Evolutionary conservation across 2,329 filamentous ascomycete species (phyloP).

Genomic region (Curvularia verruculosa): DNA sequence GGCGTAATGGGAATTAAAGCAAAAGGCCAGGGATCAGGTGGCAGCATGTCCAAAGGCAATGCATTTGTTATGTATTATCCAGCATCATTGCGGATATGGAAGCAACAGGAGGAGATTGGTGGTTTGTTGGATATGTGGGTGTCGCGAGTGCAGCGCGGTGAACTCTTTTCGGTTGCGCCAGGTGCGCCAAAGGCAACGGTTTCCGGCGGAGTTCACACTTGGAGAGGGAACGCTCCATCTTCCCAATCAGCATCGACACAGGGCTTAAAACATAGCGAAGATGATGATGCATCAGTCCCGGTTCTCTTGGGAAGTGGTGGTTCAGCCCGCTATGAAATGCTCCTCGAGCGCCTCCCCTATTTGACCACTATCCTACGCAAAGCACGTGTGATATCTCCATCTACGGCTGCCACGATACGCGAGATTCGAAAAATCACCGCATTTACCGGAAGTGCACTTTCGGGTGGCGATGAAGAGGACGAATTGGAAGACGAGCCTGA

Average conservation of each 20-base stretch:
- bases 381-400: conserved; percentile 35
- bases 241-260: conserved; percentile 17
- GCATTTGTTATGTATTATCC: conserved; percentile 93
- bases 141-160: conserved; percentile 58
- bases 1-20: conserved; percentile 46
- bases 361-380: conserved; percentile 67
- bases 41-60: conserved; percentile 55
- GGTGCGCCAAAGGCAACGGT: conserved; percentile 35
- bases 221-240: conserved; percentile 37
- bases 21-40: conserved; percentile 30
- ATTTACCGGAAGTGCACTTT: conserved; percentile 54
- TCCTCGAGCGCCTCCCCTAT: conserved; percentile 88
- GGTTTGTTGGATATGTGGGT: conserved; percentile 74
- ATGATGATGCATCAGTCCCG: conserved; percentile 25
- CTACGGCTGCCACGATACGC: conserved; percentile 48
- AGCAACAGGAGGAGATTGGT: conserved; percentile 80
- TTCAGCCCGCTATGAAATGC: conserved; percentile 72
- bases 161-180: conserved; percentile 30
- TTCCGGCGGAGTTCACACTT: conserved; percentile 47
- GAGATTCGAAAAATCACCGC: conserved; percentile 72
- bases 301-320: conserved; percentile 64
- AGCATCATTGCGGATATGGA: conserved; percentile 81
- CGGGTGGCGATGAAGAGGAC: conserved; percentile 38
- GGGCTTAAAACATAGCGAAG: conserved; percentile 11
- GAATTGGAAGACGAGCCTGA: conserved; percentile 42